Base-by-base conservation (phyloP, 768 basidiomycete species). In the Rhodotorula toruloides region DNA sequence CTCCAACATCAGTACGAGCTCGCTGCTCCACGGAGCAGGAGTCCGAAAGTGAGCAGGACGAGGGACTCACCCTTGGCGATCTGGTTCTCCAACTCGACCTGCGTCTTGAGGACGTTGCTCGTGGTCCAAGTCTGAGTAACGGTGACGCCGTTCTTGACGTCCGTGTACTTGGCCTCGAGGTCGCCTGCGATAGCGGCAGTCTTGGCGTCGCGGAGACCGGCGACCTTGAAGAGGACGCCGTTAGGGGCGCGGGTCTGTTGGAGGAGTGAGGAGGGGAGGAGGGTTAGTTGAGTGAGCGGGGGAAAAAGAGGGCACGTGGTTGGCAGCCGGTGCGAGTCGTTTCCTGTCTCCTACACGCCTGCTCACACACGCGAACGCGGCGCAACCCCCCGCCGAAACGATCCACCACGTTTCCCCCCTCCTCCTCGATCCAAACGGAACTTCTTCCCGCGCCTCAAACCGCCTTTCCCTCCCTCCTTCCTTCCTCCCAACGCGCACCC, bases 71-170 rank as follows among this genome's bases (percentile, higher is more conserved):
- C 96, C 81, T 92, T 88, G 75, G 94, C 91, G 77, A 98, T 84
- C 81, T 91, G 87, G 83, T 97, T 92, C 80, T 98, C 92, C 77
- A 98, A 82, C 83, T 99, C 96, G 72, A 97, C 79, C 78, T 87
- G 85, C 72, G 87, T 87, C 78, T 88, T 87, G 82, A 99, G 88
- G 76, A 87, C 79, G 83, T 99, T 99, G 77, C 85, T 74, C 76
- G 94, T 97, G 61, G 90, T 91, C 96, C 96, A 99, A 62, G 89
- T 84, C 81, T 94, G 84, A 74, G 96, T 98, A 83, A 96, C 82
- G 77, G 87, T 87, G 76, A 98, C 82, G 71, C 96, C 96, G 79
- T 94, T 91, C 80, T 86, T 86, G 82, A 84, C 84, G 84, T 97
- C 87, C 74, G 83, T 49, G 83, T 88, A 93, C 81, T 97, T 99